Conservation (phyloP, 371 early-diverging fungal species). For the Entomophthora muscae region DNA sequence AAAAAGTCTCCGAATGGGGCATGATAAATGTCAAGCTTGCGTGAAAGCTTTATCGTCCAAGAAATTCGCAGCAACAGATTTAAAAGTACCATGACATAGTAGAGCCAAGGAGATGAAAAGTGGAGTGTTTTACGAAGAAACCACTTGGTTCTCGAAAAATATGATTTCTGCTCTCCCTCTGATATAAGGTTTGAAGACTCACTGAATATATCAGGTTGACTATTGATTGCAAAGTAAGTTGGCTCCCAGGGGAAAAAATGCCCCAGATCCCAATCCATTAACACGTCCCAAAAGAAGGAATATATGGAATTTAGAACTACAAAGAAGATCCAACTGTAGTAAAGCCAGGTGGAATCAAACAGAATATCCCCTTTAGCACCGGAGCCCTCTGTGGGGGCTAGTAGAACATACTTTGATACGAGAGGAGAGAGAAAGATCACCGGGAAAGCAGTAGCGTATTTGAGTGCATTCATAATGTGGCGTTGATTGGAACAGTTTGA, state of each 20-base stretch:
- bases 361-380: background rate
- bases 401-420: slow-evolving; percentile 25
- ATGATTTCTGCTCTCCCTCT: background rate
- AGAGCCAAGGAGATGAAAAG: slow-evolving; percentile 36
- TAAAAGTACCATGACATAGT: slow-evolving; percentile 48
- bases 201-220: background rate
- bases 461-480: slow-evolving; percentile 70
- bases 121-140: slow-evolving; percentile 42
- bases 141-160: slow-evolving; percentile 4
- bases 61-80: slow-evolving; percentile 68
- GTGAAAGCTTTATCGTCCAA: slow-evolving; percentile 66
- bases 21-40: slow-evolving; percentile 41
- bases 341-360: background rate
- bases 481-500: slow-evolving; percentile 25
- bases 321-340: slow-evolving; percentile 21
- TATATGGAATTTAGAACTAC: slow-evolving; percentile 73
- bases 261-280: slow-evolving; percentile 75
- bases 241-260: slow-evolving; percentile 11
- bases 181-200: too few species aligned
- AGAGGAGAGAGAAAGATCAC: slow-evolving; percentile 55
- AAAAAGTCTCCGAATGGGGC: slow-evolving; percentile 51
- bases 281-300: slow-evolving; percentile 89
- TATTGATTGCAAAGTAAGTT: too few species aligned
- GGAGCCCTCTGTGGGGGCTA: too few species aligned
- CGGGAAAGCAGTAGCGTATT: slow-evolving; percentile 71